These are phyloP conservation scores for Obelidium mucronatum DNA, from an alignment of 192 early-diverging fungal genomes.

Conservation along the genomic window DNA sequence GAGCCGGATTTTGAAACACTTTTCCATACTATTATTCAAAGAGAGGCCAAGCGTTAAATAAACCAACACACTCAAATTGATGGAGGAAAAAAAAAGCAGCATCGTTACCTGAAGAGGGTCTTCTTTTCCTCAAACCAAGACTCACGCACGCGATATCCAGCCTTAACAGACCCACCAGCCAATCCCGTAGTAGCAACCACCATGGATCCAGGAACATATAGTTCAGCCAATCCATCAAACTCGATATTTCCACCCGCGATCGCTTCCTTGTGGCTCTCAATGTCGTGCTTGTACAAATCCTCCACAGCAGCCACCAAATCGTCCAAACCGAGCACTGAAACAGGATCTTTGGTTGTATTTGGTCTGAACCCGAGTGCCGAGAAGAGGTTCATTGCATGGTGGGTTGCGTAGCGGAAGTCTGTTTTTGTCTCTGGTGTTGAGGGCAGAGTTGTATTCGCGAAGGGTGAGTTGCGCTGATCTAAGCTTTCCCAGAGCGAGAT, in stretches of 20 bases:
- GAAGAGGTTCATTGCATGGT: conserved; percentile 36
- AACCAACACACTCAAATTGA: background rate
- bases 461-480: conserved; percentile 25
- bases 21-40: conserved; percentile 33
- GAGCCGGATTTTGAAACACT: conserved; percentile 46
- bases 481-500: conserved; percentile 33
- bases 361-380: conserved; percentile 40
- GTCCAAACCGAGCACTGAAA: conserved; percentile 43
- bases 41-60: background rate
- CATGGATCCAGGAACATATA: conserved; percentile 45
- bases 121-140: conserved; percentile 50
- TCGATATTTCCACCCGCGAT: conserved; percentile 37
- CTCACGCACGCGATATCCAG: conserved; percentile 42
- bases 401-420: conserved; percentile 30
- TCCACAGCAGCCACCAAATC: conserved; percentile 41
- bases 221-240: conserved; percentile 51
- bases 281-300: conserved; percentile 31
- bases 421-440: background rate
- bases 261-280: conserved; percentile 28
- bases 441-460: conserved; percentile 20
- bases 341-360: conserved; percentile 12
- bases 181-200: conserved; percentile 46
- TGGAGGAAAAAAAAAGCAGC: background rate
- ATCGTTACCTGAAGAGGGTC: conserved; percentile 40
- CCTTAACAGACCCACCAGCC: conserved; percentile 23